phyloP scores from a whole-genome alignment of 2,329 filamentous ascomycete genomes.

The Hymenoscyphus albidus region DNA sequence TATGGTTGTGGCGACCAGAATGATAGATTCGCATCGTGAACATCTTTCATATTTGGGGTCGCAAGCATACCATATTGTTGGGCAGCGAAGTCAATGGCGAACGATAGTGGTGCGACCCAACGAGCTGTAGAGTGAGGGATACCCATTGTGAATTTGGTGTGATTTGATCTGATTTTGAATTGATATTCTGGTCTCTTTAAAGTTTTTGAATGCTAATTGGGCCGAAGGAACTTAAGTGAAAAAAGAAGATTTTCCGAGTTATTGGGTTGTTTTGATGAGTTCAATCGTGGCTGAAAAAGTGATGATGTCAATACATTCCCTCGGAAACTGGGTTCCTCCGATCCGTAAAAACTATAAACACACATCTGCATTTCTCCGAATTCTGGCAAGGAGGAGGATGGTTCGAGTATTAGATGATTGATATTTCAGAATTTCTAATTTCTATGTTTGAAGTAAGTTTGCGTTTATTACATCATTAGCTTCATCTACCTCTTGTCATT shows the following conservation, averaged over 20 bases:
- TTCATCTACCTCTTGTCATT: no score
- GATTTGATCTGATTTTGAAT: not conserved
- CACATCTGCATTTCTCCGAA: no score
- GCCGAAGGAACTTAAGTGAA: no score
- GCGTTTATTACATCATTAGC: no score
- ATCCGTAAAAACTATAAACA: not conserved
- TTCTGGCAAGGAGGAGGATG: no score
- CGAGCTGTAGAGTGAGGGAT: constrained; percentile 51
- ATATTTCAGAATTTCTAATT: no score
- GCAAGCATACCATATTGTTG: constrained; percentile 58
- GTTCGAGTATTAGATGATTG: no score
- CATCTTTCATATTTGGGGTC: constrained; percentile 55
- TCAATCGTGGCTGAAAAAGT: constrained; percentile 2
- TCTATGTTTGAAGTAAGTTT: no score
- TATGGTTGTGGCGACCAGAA: constrained; percentile 57
- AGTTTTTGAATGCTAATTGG: not conserved
- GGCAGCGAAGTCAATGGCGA: constrained; percentile 52
- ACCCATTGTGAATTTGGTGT: constrained; percentile 41
- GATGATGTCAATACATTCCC: constrained; percentile 12
- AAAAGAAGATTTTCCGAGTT: not conserved
- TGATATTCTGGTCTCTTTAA: no score
- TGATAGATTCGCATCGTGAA: constrained; percentile 54
- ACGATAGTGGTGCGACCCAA: constrained; percentile 51
- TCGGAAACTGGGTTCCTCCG: not conserved
- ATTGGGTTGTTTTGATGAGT: not conserved